Percentiles rank a stretch among this genome's conserved stretches.
phyloP scores from a whole-genome alignment of 192 early-diverging fungal genomes.

The Entomortierella beljakovae region DNA sequence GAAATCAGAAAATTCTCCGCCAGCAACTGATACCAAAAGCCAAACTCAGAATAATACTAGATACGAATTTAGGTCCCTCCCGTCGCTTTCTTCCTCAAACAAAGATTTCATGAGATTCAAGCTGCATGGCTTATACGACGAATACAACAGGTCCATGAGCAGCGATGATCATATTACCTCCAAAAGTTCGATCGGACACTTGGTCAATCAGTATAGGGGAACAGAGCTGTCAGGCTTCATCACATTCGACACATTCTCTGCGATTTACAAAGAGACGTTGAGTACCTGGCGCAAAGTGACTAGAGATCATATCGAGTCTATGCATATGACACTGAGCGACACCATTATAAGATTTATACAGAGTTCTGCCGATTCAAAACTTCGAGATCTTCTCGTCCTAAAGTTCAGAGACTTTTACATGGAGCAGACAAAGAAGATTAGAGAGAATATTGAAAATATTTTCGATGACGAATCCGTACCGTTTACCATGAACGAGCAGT shows the following conservation, averaged over 20 bases:
- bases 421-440: constrained; percentile 17
- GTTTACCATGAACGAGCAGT: constrained; percentile 24
- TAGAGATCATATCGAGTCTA: constrained; percentile 9
- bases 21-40: too few species aligned
- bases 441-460: constrained; percentile 11
- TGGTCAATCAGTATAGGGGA: constrained; percentile 30
- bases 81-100: too few species aligned
- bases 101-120: constrained; percentile 22
- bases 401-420: constrained; percentile 28
- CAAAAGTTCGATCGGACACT: constrained; percentile 9
- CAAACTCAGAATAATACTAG: too few species aligned
- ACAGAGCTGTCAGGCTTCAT: constrained; percentile 33
- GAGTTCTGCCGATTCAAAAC: constrained; percentile 9
- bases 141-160: constrained; percentile 13
- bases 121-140: constrained; percentile 18
- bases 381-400: constrained; percentile 16
- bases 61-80: too few species aligned
- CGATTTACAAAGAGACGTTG: constrained; percentile 28
- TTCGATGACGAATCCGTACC: constrained; percentile 23
- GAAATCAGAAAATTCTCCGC: too few species aligned
- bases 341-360: constrained; percentile 15
- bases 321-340: constrained; percentile 13
- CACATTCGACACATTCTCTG: constrained; percentile 34
- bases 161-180: constrained; percentile 8
- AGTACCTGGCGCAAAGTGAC: constrained; percentile 15